Base-by-base conservation (phyloP, 768 basidiomycete genomes). In the Mycena albidolilacea region DNA sequence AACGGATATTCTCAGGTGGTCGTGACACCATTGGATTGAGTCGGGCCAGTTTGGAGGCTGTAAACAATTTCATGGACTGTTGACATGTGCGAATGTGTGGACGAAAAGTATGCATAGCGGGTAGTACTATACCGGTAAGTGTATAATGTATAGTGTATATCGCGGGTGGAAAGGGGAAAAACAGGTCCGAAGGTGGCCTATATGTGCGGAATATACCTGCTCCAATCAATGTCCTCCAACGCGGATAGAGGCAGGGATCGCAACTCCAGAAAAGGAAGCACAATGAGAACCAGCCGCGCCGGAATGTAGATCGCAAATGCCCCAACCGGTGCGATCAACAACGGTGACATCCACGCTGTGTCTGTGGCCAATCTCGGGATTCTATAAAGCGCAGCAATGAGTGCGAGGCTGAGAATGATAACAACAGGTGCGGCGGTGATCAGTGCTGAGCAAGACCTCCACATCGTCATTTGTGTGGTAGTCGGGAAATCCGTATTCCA, bases 401-500 rank as follows among this genome's bases (percentile, higher is more conserved):
- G 14, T 7, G 15, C 12, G 7, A 5, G 12, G 30, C 30, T 4
- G 12, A 55, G 54, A 7, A 55, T 5, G 12, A 14, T 30, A 12
- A 55, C 7, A 12, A 3, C 54, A 30, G 78, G 77, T 39, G 63
- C n/a, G 10, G 67, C 58, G 11, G 64, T 59, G 3, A 80, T 70
- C 23, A 67, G 10, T 14, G 71, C 12, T 3, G 77, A 76, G 11
- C 73, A 72, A 2, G 72, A 62, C n/a, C 74, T 73, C 81, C 81
- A 81, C 21, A 78, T 23, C 35, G 60, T 52, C 61, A 69, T 74
- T 39, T 79, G 69, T 30, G 38, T 59, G 6, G 37, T 7, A 3
- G 77, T 72, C 5, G 79, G 75, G 57, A 80, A 82, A 2, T 46
- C 4, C 11, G 77, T 74, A 37, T 57, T 62, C 81, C 80, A 81